Evolutionary conservation across 768 basidiomycete genomes (phyloP), one percentile per base, ranked within the genome.

Genomic region (Jaapia argillacea): DNA sequence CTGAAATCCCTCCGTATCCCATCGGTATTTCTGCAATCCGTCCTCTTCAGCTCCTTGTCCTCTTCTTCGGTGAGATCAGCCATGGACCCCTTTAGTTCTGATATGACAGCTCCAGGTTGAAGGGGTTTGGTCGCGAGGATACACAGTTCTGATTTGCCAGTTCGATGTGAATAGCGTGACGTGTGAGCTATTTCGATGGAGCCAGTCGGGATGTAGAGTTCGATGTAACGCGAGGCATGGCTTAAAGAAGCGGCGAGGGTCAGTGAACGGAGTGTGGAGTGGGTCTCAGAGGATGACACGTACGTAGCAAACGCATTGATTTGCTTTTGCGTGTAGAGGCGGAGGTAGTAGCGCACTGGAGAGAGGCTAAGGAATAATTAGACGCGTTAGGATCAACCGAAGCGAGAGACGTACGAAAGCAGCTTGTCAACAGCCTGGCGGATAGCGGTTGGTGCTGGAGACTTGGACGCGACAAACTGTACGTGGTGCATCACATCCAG

Each of bases 241-340:
- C 87, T 91, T 53, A 51, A 36, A 49, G 47, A 58, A 53, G 48
- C 53, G 50, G 36, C 45, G 49, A 58, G 47, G 48, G 54, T 37
- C 31, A 48, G 42, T 48, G 51, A 46, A 48, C 48, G 51, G 47
- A 48, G 52, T 45, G 46, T 43, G 44, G 50, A 52, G 48, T 26
- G 40, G 45, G 25, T 27, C 45, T 49, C 50, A 54, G 50, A 57
- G 46, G 48, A 50, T 51, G 52, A 40, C 52, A 79, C 87, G 65
- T 74, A 90, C 87, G 87, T 91, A 65, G 87, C 81, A 59, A 90
- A 91, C 43, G 87, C 86, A 67, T 90, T 89, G 59, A 88, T 79
- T 68, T 91, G 86, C 54, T 85, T 81, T 68, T 85, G 81, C 53
- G 72, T 77, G 61, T 84, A 85, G 52, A 64, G 63, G 58, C 76